Evolutionary conservation across 176 grass and related monocot species (phyloP), one percentile per base, ranked within the genome.

Genomic region (Chrysopogon serrulatus): DNA sequence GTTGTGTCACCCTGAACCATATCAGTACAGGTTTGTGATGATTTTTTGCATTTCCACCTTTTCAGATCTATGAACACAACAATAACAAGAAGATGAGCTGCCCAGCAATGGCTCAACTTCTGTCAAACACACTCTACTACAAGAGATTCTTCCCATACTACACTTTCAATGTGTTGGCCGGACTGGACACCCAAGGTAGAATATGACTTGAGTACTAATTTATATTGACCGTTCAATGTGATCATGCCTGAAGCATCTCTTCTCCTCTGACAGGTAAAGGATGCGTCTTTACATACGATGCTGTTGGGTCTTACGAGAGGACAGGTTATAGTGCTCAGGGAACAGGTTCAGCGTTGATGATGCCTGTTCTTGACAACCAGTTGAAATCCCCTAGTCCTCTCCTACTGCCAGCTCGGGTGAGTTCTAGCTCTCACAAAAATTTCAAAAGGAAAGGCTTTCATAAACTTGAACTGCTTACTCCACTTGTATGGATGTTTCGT

Each of bases 51-150:
- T 79, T 74, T 88, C 3, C 62, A 5, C 5, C 1, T 57, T 66
- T 68, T 32, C 79, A 94, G 92, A 65, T 84, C 23, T 94, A 91
- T 79, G 86, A 94, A 33, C 86, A 91, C 63, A 83, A 71, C 42
- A 86, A 91, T 90, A 94, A 89, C 75, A 94, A 94, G 86, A 88
- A 94, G 79, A 94, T 89, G 88, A 94, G 80, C 76, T 94, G 92
- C 65, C 89, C 92, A 75, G 92, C 92, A 5, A 89, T 91, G 89
- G 89, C 88, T 1, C 88, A 91, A 28, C 87, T 94, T 21, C 49
- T 94, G 14, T 88, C 88, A 2, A 94, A 91, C 78, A 94, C 88
- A 10, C 92, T 94, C 27, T 94, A 94, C 71, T 91, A 88, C 42
- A 91, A 94, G 67, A 74, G 86, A 44, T 91, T 94, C 79, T 94